A percentile compares a stretch with the other conserved stretches of the same genome.
Evolutionary conservation across 108 stramenopile genomes (phyloP).

Genomic region (Nitzschia palea): DNA sequence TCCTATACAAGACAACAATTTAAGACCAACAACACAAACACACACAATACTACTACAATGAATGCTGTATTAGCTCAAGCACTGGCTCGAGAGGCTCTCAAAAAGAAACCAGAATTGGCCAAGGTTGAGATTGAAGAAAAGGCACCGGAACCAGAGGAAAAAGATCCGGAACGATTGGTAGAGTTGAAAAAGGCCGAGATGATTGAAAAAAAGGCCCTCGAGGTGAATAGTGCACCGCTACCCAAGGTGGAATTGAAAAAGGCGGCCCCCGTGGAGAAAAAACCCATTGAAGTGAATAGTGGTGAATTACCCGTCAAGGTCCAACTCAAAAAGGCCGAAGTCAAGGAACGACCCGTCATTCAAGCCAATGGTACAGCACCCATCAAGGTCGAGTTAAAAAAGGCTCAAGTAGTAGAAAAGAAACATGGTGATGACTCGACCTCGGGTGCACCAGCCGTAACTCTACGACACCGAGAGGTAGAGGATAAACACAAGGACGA

Average conservation of each 20-base stretch:
- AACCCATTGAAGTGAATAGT: not conserved
- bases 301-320: not conserved
- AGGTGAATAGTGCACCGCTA: not conserved
- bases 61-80: conserved; percentile 6
- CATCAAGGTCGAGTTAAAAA: not conserved
- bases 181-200: conserved; percentile 4
- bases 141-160: not conserved
- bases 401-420: not conserved
- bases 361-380: not conserved
- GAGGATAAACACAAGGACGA: not conserved
- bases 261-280: not conserved
- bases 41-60: too few species aligned
- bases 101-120: conserved; percentile 2
- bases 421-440: not conserved
- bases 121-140: conserved; percentile 3
- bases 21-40: too few species aligned
- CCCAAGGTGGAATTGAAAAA: conserved; percentile 11
- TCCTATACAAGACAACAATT: too few species aligned
- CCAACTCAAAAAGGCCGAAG: conserved; percentile 11
- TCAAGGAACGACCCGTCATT: not conserved
- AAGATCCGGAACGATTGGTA: conserved; percentile 4
- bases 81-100: conserved; percentile 5
- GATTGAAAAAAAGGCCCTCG: not conserved
- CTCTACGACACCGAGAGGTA: not conserved
- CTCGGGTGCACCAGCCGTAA: not conserved